phyloP scores from a whole-genome alignment of 1,139 yeast species.

The Taphrina flavorubra region DNA sequence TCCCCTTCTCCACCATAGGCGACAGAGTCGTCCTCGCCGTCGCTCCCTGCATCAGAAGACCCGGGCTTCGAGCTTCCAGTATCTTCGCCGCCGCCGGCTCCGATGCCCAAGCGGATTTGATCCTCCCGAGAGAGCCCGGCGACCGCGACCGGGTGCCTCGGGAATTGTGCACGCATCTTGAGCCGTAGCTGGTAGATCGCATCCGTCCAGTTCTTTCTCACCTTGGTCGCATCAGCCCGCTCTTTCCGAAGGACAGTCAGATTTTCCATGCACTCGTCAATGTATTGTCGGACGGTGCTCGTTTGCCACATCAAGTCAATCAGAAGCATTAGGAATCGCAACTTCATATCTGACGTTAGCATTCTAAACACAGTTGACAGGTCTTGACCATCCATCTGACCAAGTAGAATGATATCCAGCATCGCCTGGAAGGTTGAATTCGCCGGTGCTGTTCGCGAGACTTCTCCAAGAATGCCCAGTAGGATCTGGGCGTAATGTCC shows the following conservation, averaged over 20 bases:
- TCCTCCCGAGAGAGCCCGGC: slow-evolving; percentile 24
- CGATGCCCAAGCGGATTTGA: background rate
- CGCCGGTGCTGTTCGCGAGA: slow-evolving; percentile 50
- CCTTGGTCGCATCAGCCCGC: slow-evolving; percentile 70
- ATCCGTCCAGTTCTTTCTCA: slow-evolving; percentile 55
- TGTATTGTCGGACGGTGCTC: slow-evolving; percentile 63
- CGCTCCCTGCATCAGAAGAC: slow-evolving; percentile 49
- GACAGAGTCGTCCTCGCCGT: slow-evolving; percentile 41
- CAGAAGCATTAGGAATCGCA: slow-evolving; percentile 62
- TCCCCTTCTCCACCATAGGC: background rate
- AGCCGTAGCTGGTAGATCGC: slow-evolving; percentile 24
- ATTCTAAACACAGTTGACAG: slow-evolving; percentile 60
- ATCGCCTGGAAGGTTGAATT: slow-evolving; percentile 58
- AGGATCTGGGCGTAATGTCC: slow-evolving; percentile 85
- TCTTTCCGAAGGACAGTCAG: slow-evolving; percentile 69
- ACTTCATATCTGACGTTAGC: slow-evolving; percentile 60
- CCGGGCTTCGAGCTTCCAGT: background rate
- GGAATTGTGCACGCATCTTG: slow-evolving; percentile 29
- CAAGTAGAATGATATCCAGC: slow-evolving; percentile 58
- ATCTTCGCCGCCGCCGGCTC: slow-evolving; percentile 4
- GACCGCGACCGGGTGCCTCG: slow-evolving; percentile 7
- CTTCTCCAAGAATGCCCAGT: slow-evolving; percentile 66
- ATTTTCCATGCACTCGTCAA: slow-evolving; percentile 73
- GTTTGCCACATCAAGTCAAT: slow-evolving; percentile 66
- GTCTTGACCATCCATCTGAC: slow-evolving; percentile 50